Percentiles rank a stretch among this genome's conserved stretches.
phyloP scores from a whole-genome alignment of 2,329 filamentous ascomycete genomes.

The Emericellopsis cladophorae region DNA sequence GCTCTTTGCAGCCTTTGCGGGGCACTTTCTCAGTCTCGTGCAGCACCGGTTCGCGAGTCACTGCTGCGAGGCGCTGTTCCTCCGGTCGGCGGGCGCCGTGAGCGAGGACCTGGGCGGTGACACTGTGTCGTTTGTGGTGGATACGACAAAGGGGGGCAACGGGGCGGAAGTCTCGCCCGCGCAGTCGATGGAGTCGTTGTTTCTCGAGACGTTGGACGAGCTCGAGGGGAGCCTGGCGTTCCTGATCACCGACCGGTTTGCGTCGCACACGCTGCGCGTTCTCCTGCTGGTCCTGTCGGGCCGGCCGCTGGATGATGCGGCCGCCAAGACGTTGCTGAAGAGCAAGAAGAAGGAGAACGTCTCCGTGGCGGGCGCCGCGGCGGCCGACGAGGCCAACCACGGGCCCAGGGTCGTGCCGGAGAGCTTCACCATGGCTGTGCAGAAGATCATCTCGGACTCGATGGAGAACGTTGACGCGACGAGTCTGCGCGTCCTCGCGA shows the following conservation, averaged over 20 bases:
- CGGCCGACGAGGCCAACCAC: constrained; percentile 30
- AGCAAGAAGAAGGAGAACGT: constrained; percentile 89
- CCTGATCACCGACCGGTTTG: constrained; percentile 76
- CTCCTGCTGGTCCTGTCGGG: constrained; percentile 79
- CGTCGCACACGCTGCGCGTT: constrained; percentile 80
- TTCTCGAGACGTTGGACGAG: constrained; percentile 73
- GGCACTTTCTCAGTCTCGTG: constrained; percentile 79
- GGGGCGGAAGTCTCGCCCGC: constrained; percentile 33
- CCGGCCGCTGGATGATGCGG: constrained; percentile 57
- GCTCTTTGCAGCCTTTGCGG: constrained; percentile 73
- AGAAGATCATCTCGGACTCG: constrained; percentile 71
- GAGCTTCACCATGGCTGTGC: constrained; percentile 64
- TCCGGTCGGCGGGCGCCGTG: constrained; percentile 67
- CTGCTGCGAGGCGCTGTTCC: constrained; percentile 89
- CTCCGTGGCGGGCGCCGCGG: constrained; percentile 41
- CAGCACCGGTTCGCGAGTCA: constrained; percentile 96
- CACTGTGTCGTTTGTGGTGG: constrained; percentile 22
- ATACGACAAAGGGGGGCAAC: constrained; percentile 26
- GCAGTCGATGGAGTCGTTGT: constrained; percentile 70
- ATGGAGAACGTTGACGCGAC: constrained; percentile 64
- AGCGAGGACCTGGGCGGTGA: constrained; percentile 50
- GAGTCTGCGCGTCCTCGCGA: constrained; percentile 71
- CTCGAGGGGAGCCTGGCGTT: constrained; percentile 75
- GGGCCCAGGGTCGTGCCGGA: constrained; percentile 53
- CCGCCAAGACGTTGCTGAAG: constrained; percentile 63